Evolutionary conservation across 345 rosid species (phyloP), one percentile per base, ranked within the genome.

Genomic region (Eucalyptus viminalis): DNA sequence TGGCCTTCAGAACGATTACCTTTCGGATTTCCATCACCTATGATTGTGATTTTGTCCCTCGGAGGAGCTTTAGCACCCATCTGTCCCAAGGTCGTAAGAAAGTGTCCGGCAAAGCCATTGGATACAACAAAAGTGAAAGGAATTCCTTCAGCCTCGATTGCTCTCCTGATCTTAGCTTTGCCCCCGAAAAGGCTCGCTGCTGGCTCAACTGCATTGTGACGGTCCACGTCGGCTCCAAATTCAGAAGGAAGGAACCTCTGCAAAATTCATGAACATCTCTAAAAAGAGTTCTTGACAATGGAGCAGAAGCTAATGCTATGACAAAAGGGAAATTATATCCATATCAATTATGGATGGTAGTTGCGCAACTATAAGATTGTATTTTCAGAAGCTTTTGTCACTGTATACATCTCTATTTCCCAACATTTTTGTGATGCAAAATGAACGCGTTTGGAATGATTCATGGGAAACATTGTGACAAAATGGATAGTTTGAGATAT

Each of bases 161-260:
- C 90, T 51, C 91, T 49, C 14, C 92, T 89, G 40, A 92, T 90
- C 83, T 69, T 85, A 15, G 89, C 53, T 86, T 93, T 92, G 53
- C 19, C 15, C 31, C 34, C 80, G 6, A 45, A 89, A 4, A 37
- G 88, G 56, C 76, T 49, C 80, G 29, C 89, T 49, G 25, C 91
- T 9, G 93, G 94, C 89, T 90, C 93, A 11, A 91, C 88, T 2
- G 91, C 91, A 49, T 67, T 86, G 5, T 86, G 62, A 34, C 86
- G 87, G 56, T 91, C 91, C 43, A 89, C 92, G 58, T 92, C 90
- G 6, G 14, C 45, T 15, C 94, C 93, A 31, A 93, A 93, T 76
- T 92, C 94, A 14, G 92, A 90, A 6, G 94, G 94, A 87, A 93
- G 83, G 81, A 93, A 90, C 69, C 93, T 92, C 93, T 92, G 11